Evolutionary conservation across 495 filamentous ascomycete species (phyloP), one percentile per base, ranked within the genome.

Genomic region (Penicillium bialowiezense): DNA sequence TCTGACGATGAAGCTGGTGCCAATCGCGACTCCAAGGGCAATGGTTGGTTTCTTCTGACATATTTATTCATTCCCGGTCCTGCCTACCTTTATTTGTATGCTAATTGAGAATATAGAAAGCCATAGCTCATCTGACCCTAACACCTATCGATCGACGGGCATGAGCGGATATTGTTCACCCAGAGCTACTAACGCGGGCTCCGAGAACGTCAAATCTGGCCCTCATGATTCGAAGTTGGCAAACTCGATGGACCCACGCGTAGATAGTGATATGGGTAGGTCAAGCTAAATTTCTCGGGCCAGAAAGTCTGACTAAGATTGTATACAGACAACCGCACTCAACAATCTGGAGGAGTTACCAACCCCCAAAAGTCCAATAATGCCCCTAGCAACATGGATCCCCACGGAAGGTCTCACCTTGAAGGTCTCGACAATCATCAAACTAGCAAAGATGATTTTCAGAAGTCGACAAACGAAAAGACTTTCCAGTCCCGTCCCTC

Each of bases 191-290:
- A 32, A 10, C 19, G 29, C 40, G 13, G 34, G 41, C 12, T 13
- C 20, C 1, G 21, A n/a, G 1, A 33, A 29, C 10, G 35, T 42
- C 14, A 60, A 63, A 20, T 59, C 59, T 29, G 68, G 65, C 1
- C 64, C 64, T 17, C 73, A 75, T 46, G 50, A 56, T 19, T 70
- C 70, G 8, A 69, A 72, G 38, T 6, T 63, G n/a, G 58, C 56
- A 20, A 80, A 78, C 48, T 73, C 74, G 54, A 41, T 68, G 19
- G 78, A 81, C 51, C 76, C 78, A 29, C 70, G 72, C 32, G 73
- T 79, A 0, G 77, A 79, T 50, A 71, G 68, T 26, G 71, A 75
- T 44, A 52, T 50, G 7, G 56, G 60, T 58, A 54, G 41, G 45
- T 20, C n/a, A 14, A 52, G 14, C 1, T 21, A 23, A 10, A 15